Base-by-base conservation (phyloP, 495 filamentous ascomycete genomes). In the Neurospora terricola region DNA sequence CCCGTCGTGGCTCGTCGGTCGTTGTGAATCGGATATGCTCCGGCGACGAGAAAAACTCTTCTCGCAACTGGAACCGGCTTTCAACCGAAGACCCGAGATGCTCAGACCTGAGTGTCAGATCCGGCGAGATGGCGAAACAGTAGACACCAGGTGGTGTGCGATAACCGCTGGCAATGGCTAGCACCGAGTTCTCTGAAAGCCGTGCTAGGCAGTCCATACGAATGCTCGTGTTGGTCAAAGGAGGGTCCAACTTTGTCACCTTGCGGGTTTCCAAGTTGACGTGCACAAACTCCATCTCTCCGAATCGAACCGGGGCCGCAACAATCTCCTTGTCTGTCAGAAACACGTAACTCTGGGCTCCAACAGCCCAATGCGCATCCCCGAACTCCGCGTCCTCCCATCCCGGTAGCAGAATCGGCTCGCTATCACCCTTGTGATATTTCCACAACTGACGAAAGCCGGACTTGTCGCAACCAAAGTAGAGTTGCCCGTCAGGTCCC, bases 401-500 rank as follows among this genome's bases (percentile, higher is more conserved):
- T 0, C 79, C 80, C 16, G 79, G 72, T 34, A 86, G 71, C 18
- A 27, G 11, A 12, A 83, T 74, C 12, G 69, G 70, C 38, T 75
- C 69, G n/a, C 70, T 38, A 59, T 70, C 12, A 6, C 39, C 37
- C 74, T 70, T 38, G 23, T 45, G 73, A 9, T 76, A 62, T 21
- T 77, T 39, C 16, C 79, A 83, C 30, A 86, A 75, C 73, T 86
- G 84, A 75, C 83, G 84, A 70, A 78, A 86, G 1, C 83, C 83
- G 1, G 80, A 80, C 9, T 76, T 74, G 70, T 86, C 84, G 48
- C 79, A 81, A 0, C 77, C 80, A 77, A 84, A 87, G 71, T 80
- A 85, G 23, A 87, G 74, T 8, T 75, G 73, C 7, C 85, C 85
- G 73, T 84, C 82, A 16, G 79, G 70, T 27, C 80, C 81, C 83